Conservation (phyloP, 129 eudicot genomes). For the sunflower (Helianthus annuus) region DNA sequence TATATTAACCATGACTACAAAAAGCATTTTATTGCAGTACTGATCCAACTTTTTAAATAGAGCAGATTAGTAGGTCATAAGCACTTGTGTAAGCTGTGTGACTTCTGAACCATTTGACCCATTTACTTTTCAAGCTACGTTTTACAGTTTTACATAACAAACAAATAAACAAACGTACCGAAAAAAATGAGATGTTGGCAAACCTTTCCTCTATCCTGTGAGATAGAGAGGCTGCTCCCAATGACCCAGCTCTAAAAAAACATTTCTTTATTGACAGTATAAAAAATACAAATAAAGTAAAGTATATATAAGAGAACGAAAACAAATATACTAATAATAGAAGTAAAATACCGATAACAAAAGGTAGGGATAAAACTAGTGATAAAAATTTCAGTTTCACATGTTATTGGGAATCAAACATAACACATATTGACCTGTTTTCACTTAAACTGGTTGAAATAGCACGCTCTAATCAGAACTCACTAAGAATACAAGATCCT, state of each 20-base stretch:
- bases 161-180: no score
- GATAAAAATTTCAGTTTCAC: neutral
- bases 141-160: neutral
- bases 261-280: no score
- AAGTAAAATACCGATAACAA: no score
- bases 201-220: no score
- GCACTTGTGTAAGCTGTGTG: constrained; percentile 5
- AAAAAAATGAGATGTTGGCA: no score
- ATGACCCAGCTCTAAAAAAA: no score
- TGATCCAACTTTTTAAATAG: neutral
- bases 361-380: no score
- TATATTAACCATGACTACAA: neutral
- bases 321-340: no score
- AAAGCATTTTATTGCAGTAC: neutral
- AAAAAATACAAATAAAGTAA: no score
- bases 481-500: neutral
- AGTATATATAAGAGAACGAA: no score
- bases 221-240: no score
- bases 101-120: neutral
- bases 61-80: neutral
- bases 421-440: neutral
- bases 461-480: neutral
- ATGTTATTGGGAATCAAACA: neutral
- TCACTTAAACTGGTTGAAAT: neutral
- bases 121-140: neutral